A percentile compares a stretch with the other conserved stretches of the same genome.
These are phyloP conservation scores for Epichloe glyceriae DNA, from an alignment of 2,329 filamentous ascomycete genomes.

Conservation along the genomic window DNA sequence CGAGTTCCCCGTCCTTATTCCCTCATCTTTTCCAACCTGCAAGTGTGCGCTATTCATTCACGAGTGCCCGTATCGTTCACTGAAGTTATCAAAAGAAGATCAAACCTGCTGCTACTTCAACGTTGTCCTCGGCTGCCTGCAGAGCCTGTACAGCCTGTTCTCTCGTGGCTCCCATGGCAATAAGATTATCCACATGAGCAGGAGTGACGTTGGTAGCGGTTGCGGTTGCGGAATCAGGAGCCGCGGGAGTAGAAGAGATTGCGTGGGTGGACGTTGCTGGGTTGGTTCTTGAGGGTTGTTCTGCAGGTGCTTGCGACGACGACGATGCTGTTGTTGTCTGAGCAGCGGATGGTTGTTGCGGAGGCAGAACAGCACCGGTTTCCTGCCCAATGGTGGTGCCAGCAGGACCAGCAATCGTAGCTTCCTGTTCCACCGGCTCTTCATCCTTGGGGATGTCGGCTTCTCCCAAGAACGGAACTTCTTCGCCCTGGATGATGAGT, in stretches of 20 bases:
- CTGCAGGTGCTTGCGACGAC: slow-evolving; percentile 7
- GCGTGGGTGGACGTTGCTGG: slow-evolving; percentile 11
- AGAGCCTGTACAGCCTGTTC: slow-evolving; percentile 69
- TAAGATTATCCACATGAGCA: slow-evolving; percentile 62
- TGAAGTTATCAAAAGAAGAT: slow-evolving; percentile 7
- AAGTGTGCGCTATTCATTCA: neutral
- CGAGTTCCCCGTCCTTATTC: neutral
- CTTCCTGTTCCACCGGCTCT: slow-evolving; percentile 66
- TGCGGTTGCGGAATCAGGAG: slow-evolving; percentile 8
- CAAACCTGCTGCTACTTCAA: slow-evolving; percentile 42
- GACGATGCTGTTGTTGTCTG: slow-evolving; percentile 3
- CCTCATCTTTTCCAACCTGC: neutral
- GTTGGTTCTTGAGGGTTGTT: slow-evolving; percentile 9
- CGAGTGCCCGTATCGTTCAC: neutral
- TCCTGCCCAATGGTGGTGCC: slow-evolving; percentile 80
- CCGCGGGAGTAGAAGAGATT: slow-evolving; percentile 12
- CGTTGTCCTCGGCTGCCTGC: slow-evolving; percentile 70
- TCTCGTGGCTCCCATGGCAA: slow-evolving; percentile 63
- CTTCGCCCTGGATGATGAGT: slow-evolving; percentile 76
- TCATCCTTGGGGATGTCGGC: slow-evolving; percentile 82
- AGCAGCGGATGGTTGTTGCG: slow-evolving; percentile 9
- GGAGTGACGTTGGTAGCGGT: slow-evolving; percentile 31
- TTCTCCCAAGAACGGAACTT: slow-evolving; percentile 83
- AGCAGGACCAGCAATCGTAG: slow-evolving; percentile 70
- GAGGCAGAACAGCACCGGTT: slow-evolving; percentile 56